phyloP scores from a whole-genome alignment of 2,329 filamentous ascomycete genomes.

The Colletotrichum sansevieriae region DNA sequence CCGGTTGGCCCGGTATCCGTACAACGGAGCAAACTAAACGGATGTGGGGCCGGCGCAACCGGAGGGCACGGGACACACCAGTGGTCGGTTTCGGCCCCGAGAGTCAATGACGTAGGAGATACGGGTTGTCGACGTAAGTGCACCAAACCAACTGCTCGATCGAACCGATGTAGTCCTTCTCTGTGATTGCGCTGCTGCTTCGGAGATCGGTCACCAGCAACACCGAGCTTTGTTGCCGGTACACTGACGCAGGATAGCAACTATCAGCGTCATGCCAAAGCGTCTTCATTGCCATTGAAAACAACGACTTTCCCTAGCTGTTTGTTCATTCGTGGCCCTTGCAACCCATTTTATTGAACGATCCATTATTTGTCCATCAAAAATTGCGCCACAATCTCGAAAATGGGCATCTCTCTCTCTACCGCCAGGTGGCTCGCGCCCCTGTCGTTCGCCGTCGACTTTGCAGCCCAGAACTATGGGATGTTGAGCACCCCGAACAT shows the following conservation, averaged over 20 bases:
- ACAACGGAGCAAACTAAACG: too few species aligned
- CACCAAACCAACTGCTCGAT: not conserved
- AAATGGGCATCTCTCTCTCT: slow-evolving; percentile 66
- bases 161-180: not conserved
- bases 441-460: slow-evolving; percentile 67
- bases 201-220: not conserved
- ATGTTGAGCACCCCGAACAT: slow-evolving; percentile 69
- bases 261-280: not conserved
- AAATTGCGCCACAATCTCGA: not conserved
- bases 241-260: not conserved
- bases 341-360: not conserved
- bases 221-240: not conserved
- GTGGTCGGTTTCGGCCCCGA: not conserved
- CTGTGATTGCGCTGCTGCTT: not conserved
- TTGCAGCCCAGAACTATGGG: slow-evolving; percentile 71
- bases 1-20: too few species aligned
- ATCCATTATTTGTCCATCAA: too few species aligned
- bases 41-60: slow-evolving; percentile 6
- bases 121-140: not conserved
- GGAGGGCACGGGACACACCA: not conserved
- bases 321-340: too few species aligned
- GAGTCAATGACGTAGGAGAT: slow-evolving; percentile 25
- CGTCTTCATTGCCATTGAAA: not conserved
- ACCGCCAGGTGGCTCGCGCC: slow-evolving; percentile 68
- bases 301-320: not conserved